A percentile compares a stretch with the other conserved stretches of the same genome.
These are phyloP conservation scores for Flammula alnicola DNA, from an alignment of 1,284 basidiomycete species.

Conservation along the genomic window DNA sequence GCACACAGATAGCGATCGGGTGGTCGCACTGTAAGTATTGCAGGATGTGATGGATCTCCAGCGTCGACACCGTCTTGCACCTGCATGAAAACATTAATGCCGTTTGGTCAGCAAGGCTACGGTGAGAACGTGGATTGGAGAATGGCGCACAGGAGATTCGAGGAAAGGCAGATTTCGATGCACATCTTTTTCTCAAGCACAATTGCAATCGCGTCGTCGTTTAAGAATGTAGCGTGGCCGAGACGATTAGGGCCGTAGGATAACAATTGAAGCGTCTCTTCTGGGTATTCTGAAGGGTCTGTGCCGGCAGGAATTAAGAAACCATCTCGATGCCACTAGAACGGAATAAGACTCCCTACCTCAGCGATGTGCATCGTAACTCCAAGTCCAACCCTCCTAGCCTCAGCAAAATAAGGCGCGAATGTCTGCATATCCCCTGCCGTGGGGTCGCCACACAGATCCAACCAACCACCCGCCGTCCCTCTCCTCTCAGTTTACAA, in stretches of 20 bases:
- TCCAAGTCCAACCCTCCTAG: conserved; percentile 61
- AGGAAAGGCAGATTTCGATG: conserved; percentile 83
- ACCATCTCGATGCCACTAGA: not conserved
- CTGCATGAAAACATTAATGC: conserved; percentile 37
- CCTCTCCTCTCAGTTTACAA: conserved; percentile 55
- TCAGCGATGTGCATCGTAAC: conserved; percentile 85
- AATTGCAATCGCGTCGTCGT: conserved; percentile 58
- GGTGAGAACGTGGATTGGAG: not conserved
- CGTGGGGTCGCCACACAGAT: conserved; percentile 78
- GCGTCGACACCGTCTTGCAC: conserved; percentile 66
- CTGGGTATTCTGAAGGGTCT: conserved; percentile 57
- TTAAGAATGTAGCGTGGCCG: conserved; percentile 83
- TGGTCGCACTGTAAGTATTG: conserved; percentile 68
- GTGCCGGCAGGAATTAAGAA: not conserved
- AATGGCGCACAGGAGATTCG: conserved; percentile 70
- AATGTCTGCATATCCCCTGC: conserved; percentile 63
- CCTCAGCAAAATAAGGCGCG: conserved; percentile 54
- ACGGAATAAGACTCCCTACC: conserved; percentile 39
- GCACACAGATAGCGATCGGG: conserved; percentile 77
- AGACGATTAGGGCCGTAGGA: conserved; percentile 70
- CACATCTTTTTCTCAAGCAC: conserved; percentile 65
- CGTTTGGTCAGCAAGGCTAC: too few species aligned
- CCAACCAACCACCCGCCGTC: conserved; percentile 76
- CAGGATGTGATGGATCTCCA: conserved; percentile 75
- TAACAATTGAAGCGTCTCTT: conserved; percentile 69